These are phyloP conservation scores for Stromatinia cepivora DNA, from an alignment of 2,329 filamentous ascomycete genomes.

Conservation along the genomic window DNA sequence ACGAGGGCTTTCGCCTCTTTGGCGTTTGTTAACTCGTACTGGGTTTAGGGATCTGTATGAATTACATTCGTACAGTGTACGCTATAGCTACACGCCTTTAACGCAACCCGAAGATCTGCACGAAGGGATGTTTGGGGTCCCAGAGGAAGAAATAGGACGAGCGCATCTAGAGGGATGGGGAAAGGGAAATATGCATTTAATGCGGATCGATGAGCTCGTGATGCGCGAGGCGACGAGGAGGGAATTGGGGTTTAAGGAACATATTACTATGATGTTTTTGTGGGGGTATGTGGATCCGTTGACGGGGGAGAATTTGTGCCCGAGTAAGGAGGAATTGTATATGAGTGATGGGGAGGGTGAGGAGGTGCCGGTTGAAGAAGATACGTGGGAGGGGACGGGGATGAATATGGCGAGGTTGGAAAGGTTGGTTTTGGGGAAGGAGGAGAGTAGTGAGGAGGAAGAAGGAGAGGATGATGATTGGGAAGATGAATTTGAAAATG, in stretches of 20 bases:
- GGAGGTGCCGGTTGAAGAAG: not conserved
- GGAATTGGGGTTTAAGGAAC: conserved; percentile 52
- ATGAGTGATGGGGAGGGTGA: conserved; percentile 49
- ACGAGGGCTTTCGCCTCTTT: conserved; percentile 55
- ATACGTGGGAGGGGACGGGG: conserved; percentile 19
- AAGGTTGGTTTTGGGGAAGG: not conserved
- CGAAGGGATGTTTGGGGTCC: conserved; percentile 47
- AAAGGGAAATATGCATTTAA: conserved; percentile 47
- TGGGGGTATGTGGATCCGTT: conserved; percentile 62
- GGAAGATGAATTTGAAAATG: not conserved
- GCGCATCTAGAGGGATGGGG: conserved; percentile 60
- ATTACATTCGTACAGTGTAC: conserved; percentile 56
- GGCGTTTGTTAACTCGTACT: conserved; percentile 59
- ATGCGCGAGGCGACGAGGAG: conserved; percentile 56
- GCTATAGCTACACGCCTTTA: conserved; percentile 52
- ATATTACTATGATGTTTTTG: conserved; percentile 57
- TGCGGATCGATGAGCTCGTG: conserved; percentile 59
- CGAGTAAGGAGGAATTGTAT: conserved; percentile 52
- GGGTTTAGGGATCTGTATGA: conserved; percentile 52
- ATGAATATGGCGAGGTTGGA: conserved; percentile 15
- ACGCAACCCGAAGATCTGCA: conserved; percentile 42
- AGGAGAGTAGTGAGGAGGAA: not conserved
- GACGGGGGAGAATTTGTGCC: conserved; percentile 53
- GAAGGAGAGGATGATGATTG: not conserved
- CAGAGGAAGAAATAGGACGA: conserved; percentile 52